These are phyloP conservation scores for Nakaseomyces delphensis DNA, from an alignment of 1,139 yeast genomes.

Conservation along the genomic window DNA sequence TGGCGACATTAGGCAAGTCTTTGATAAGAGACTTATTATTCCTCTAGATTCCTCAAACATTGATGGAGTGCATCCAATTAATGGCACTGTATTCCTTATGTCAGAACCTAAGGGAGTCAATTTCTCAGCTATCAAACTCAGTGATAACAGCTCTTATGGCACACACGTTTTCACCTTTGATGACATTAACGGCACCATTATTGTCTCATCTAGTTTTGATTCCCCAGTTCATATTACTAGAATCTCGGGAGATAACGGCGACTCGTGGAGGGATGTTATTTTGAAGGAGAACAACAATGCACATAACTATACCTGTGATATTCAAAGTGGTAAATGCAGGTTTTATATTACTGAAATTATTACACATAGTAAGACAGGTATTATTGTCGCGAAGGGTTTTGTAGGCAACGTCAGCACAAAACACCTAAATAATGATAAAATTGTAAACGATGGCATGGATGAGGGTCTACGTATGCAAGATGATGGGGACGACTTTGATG, in stretches of 20 bases:
- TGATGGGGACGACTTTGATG: background rate
- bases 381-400: conserved; percentile 52
- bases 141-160: background rate
- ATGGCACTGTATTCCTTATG: background rate
- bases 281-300: background rate
- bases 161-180: background rate
- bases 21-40: background rate
- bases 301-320: background rate
- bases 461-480: too few species aligned
- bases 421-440: background rate
- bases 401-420: conserved; percentile 24
- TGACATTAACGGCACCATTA: conserved; percentile 4
- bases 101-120: conserved; percentile 4
- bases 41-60: background rate
- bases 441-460: background rate
- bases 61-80: background rate
- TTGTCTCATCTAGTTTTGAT: background rate
- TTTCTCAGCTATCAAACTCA: background rate
- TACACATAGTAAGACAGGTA: conserved; percentile 39
- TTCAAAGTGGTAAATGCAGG: conserved; percentile 33
- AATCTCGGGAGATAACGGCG: conserved; percentile 3
- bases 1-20: background rate
- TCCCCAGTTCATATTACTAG: background rate
- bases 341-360: conserved; percentile 30
- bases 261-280: background rate